Percentiles rank a stretch among this genome's conserved stretches.
These are phyloP conservation scores for Keithomyces neogunnii DNA, from an alignment of 2,329 filamentous ascomycete species.

Conservation along the genomic window DNA sequence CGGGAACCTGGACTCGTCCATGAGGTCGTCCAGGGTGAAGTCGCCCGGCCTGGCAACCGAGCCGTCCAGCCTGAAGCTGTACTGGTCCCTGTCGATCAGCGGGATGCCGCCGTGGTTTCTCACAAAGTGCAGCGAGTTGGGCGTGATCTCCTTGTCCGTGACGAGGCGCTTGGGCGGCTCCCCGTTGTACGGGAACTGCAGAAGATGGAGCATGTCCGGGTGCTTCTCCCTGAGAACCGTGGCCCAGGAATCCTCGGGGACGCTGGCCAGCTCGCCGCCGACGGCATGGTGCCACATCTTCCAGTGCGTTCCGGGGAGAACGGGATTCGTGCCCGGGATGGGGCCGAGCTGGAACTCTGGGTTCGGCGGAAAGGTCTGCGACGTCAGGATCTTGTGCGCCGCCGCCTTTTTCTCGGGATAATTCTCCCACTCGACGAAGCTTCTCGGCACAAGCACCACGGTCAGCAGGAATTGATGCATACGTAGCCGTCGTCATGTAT, in stretches of 20 bases:
- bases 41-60: constrained; percentile 49
- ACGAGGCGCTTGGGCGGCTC: constrained; percentile 53
- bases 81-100: constrained; percentile 49
- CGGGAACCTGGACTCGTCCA: constrained; percentile 51
- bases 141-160: constrained; percentile 46
- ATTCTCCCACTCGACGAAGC: constrained; percentile 62
- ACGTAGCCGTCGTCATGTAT: background rate
- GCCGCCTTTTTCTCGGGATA: constrained; percentile 59
- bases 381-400: constrained; percentile 40
- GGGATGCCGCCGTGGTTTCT: constrained; percentile 64
- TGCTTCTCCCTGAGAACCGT: constrained; percentile 49
- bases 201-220: constrained; percentile 50
- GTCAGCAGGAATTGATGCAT: background rate
- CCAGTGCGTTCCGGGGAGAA: constrained; percentile 47
- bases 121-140: constrained; percentile 31
- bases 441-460: background rate
- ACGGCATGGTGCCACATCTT: constrained; percentile 49
- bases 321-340: constrained; percentile 48
- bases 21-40: constrained; percentile 50
- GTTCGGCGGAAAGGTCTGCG: constrained; percentile 20
- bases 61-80: constrained; percentile 47
- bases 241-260: constrained; percentile 52
- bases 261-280: constrained; percentile 26
- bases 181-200: constrained; percentile 57
- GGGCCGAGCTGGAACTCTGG: constrained; percentile 49